Conservation (phyloP, 2,329 filamentous ascomycete species). For the Trichoderma breve region DNA sequence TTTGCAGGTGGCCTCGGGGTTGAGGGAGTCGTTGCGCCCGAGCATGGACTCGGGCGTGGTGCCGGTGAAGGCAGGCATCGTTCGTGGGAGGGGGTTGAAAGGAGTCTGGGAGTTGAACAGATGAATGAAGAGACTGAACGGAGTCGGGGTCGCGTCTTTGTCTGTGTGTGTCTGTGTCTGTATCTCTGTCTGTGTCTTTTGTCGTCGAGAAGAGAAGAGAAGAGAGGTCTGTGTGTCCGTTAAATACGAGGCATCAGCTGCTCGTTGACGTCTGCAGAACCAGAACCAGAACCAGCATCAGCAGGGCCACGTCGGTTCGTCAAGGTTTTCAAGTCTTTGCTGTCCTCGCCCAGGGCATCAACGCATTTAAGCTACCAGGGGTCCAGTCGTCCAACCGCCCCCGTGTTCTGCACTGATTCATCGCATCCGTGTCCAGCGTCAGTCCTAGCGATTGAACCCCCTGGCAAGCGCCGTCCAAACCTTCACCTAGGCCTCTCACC, state of each 20-base stretch:
- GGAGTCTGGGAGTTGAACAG: background rate
- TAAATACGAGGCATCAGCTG: background rate
- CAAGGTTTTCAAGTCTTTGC: background rate
- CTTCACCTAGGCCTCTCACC: background rate
- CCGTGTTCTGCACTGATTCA: conserved; percentile 13
- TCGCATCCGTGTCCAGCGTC: background rate
- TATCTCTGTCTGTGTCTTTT: no score
- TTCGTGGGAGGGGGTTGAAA: background rate
- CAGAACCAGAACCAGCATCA: background rate
- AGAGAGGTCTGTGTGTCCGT: background rate
- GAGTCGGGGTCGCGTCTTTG: background rate
- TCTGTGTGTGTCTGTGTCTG: background rate
- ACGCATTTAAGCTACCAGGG: conserved; percentile 8
- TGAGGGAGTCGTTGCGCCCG: conserved; percentile 77
- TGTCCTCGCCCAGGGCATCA: conserved; percentile 7
- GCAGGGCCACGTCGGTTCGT: background rate
- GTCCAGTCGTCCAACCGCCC: background rate
- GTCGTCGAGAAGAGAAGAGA: conserved; percentile 22
- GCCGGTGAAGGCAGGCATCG: conserved; percentile 38
- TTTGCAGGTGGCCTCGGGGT: conserved; percentile 79
- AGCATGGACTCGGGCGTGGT: conserved; percentile 78
- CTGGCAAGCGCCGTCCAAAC: conserved; percentile 3
- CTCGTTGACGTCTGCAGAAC: no score
- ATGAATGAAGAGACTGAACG: background rate
- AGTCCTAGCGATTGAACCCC: background rate